phyloP scores from a whole-genome alignment of 768 basidiomycete genomes.

The Amanita thiersii region DNA sequence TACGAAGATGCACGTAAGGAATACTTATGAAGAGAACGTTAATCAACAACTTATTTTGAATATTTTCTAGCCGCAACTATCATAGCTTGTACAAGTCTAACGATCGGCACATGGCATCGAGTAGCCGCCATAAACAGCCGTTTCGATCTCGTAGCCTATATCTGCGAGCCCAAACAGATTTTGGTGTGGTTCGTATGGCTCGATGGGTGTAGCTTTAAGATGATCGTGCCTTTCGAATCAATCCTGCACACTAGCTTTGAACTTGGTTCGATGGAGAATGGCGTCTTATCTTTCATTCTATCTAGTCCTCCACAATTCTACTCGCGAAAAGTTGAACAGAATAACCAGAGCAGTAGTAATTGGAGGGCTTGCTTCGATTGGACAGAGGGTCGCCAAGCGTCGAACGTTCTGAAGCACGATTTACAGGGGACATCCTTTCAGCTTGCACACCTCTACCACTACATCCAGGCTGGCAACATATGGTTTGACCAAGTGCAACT shows the following conservation, averaged over 20 bases:
- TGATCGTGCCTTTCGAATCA: conserved; percentile 68
- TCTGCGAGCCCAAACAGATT: conserved; percentile 57
- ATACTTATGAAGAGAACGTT: conserved; percentile 1
- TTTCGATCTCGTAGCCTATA: conserved; percentile 69
- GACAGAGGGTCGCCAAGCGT: conserved; percentile 70
- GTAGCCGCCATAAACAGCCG: conserved; percentile 46
- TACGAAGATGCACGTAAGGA: conserved; percentile 72
- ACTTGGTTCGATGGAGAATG: conserved; percentile 45
- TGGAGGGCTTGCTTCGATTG: conserved; percentile 71
- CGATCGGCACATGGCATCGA: conserved; percentile 74
- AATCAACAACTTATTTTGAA: neutral
- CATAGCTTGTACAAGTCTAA: conserved; percentile 68
- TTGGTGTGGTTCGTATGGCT: conserved; percentile 78
- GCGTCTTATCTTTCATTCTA: conserved; percentile 55
- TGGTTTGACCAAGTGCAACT: conserved; percentile 22
- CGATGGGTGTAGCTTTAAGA: conserved; percentile 70
- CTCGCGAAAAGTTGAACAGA: conserved; percentile 37
- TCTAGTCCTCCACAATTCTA: conserved; percentile 65
- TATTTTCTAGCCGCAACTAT: conserved; percentile 51
- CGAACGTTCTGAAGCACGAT: conserved; percentile 53
- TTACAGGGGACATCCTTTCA: conserved; percentile 58
- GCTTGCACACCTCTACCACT: conserved; percentile 46
- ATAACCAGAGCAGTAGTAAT: conserved; percentile 22
- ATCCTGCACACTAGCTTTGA: conserved; percentile 53
- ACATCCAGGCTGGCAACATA: conserved; percentile 24